A percentile compares a stretch with the other conserved stretches of the same genome.
Evolutionary conservation across 1,284 basidiomycete species (phyloP).

Genomic region (Trichosporon sp.): DNA sequence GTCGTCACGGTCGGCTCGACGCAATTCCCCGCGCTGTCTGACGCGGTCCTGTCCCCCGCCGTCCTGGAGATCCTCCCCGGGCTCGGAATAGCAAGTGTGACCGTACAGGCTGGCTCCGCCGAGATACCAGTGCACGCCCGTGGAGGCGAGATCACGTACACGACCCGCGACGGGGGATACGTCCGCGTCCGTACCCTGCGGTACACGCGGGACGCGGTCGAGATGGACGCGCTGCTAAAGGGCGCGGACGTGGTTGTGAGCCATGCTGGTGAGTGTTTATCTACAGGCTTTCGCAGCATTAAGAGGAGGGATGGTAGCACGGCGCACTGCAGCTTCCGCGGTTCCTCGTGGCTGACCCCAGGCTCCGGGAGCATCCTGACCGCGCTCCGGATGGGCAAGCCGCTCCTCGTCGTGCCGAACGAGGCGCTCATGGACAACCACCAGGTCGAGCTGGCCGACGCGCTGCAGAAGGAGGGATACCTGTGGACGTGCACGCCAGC

Average conservation of each 20-base stretch:
- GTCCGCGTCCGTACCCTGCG: constrained; percentile 62
- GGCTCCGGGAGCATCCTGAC: constrained; percentile 93
- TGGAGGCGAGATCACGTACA: constrained; percentile 24
- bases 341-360: constrained; percentile 40
- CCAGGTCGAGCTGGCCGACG: constrained; percentile 79
- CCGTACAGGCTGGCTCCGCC: constrained; percentile 70
- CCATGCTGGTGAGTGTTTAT: constrained; percentile 70
- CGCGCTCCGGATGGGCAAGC: constrained; percentile 64
- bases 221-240: constrained; percentile 57
- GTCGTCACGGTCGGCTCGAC: constrained; percentile 92
- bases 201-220: constrained; percentile 64
- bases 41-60: constrained; percentile 58
- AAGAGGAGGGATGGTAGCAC: neutral
- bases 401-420: constrained; percentile 85
- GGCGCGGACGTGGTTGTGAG: constrained; percentile 75
- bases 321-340: neutral
- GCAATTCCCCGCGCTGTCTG: constrained; percentile 67
- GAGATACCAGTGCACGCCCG: constrained; percentile 41
- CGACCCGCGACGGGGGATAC: constrained; percentile 49
- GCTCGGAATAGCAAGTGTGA: constrained; percentile 59
- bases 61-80: constrained; percentile 57
- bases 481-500: constrained; percentile 57
- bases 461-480: constrained; percentile 62
- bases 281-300: neutral
- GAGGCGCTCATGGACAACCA: constrained; percentile 85